A percentile compares a stretch with the other conserved stretches of the same genome.
phyloP scores from a whole-genome alignment of 768 basidiomycete genomes.

The Collybiopsis confluens region DNA sequence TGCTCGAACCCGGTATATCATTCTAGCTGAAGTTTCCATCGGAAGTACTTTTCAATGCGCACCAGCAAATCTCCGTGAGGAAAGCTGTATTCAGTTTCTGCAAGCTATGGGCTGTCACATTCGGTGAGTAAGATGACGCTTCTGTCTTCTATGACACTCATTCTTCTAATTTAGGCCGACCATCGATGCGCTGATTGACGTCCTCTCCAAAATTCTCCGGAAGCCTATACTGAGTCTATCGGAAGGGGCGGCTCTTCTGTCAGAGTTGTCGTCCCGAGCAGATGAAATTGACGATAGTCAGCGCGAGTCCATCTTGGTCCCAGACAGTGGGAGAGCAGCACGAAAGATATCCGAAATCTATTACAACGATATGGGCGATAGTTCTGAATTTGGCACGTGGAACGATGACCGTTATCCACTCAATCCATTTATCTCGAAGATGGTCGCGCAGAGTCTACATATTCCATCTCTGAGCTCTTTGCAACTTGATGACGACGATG shows the following conservation, averaged over 20 bases:
- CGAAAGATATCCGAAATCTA: constrained; percentile 24
- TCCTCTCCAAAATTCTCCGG: neutral
- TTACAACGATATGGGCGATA: constrained; percentile 39
- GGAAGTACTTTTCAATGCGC: neutral
- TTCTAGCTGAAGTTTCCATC: neutral
- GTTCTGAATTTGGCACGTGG: no score
- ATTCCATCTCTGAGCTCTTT: constrained; percentile 16
- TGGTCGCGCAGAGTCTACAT: constrained; percentile 12
- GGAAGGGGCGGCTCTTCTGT: neutral
- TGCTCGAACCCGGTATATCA: neutral
- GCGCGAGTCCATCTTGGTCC: constrained; percentile 28
- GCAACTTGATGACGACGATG: constrained; percentile 14
- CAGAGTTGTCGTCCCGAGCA: neutral
- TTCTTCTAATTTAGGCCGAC: neutral
- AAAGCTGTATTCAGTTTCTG: neutral
- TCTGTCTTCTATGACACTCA: neutral
- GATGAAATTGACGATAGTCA: constrained; percentile 17
- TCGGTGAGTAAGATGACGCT: neutral
- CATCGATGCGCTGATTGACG: neutral
- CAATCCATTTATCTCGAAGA: constrained; percentile 7
- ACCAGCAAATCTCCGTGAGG: neutral
- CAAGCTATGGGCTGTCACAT: constrained; percentile 2
- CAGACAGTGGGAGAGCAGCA: constrained; percentile 23
- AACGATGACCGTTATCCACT: neutral
- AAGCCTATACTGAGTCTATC: neutral